These are phyloP conservation scores for Annona cherimola DNA, from an alignment of 164 flowering plant species.

Conservation along the genomic window DNA sequence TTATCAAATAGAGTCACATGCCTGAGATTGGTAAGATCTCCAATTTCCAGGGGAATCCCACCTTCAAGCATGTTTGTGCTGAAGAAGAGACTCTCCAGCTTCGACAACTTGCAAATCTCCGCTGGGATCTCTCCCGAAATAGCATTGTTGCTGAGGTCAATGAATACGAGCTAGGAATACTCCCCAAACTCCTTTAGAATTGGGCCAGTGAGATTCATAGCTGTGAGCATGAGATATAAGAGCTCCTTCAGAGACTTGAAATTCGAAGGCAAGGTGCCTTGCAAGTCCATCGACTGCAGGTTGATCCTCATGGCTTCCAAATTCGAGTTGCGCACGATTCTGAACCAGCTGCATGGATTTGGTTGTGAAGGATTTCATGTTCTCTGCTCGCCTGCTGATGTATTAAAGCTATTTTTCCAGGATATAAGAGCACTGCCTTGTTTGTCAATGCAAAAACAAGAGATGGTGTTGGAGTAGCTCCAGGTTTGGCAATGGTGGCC, in stretches of 20 bases:
- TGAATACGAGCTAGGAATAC: slow-evolving; percentile 31
- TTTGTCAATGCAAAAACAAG: slow-evolving; percentile 54
- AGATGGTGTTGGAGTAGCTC: slow-evolving; percentile 5
- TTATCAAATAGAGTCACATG: slow-evolving; percentile 64
- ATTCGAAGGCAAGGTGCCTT: slow-evolving; percentile 73
- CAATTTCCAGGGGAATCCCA: slow-evolving; percentile 53
- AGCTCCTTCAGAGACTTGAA: slow-evolving; percentile 53
- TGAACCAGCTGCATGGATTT: slow-evolving; percentile 73
- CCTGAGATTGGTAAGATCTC: slow-evolving; percentile 54
- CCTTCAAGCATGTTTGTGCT: slow-evolving; percentile 66
- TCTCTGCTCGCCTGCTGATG: slow-evolving; percentile 33
- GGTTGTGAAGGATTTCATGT: slow-evolving; percentile 61
- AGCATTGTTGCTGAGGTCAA: slow-evolving; percentile 70
- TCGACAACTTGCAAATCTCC: slow-evolving; percentile 55
- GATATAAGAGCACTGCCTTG: slow-evolving; percentile 69
- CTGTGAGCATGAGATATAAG: slow-evolving; percentile 46
- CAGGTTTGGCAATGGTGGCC: too few relatives aligned
- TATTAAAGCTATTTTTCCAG: slow-evolving; percentile 68
- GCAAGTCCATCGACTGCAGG: slow-evolving; percentile 52
- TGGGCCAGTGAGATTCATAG: slow-evolving; percentile 60
- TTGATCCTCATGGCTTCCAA: slow-evolving; percentile 42
- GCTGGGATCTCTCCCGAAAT: slow-evolving; percentile 70
- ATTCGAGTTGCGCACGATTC: slow-evolving; percentile 54
- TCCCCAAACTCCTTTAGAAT: slow-evolving; percentile 73
- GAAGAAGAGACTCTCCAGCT: slow-evolving; percentile 49